Evolutionary conservation across 1,139 yeast genomes (phyloP).

Genomic region (Diutina scorzettiae): DNA sequence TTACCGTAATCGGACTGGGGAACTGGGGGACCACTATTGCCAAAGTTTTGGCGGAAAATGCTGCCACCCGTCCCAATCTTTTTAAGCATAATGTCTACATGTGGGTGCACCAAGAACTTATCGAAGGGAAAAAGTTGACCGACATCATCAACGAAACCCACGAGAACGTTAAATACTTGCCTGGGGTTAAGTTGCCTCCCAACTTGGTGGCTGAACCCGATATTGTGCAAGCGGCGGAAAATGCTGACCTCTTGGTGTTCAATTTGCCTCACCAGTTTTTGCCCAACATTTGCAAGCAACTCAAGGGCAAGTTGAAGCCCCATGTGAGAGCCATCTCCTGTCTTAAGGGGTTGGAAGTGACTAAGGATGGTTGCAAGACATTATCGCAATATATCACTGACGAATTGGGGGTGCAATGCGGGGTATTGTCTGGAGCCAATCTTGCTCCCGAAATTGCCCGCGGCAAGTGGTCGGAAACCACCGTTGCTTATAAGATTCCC

Average conservation of each 20-base stretch:
- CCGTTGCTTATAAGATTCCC: slow-evolving; percentile 77
- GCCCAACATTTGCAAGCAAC: slow-evolving; percentile 57
- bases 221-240: slow-evolving; percentile 56
- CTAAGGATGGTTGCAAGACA: slow-evolving; percentile 67
- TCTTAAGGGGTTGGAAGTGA: slow-evolving; percentile 83
- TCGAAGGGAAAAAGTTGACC: slow-evolving; percentile 63
- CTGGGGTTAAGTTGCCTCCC: slow-evolving; percentile 65
- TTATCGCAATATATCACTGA: slow-evolving; percentile 66
- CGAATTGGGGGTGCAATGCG: slow-evolving; percentile 75
- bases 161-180: slow-evolving; percentile 83
- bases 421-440: slow-evolving; percentile 91
- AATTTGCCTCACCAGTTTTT: slow-evolving; percentile 93
- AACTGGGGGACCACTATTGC: slow-evolving; percentile 96
- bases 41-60: slow-evolving; percentile 81
- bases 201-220: slow-evolving; percentile 82
- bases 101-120: slow-evolving; percentile 89
- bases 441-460: slow-evolving; percentile 90
- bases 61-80: slow-evolving; percentile 52
- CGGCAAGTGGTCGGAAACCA: slow-evolving; percentile 90
- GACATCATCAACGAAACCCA: slow-evolving; percentile 78
- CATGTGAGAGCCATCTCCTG: slow-evolving; percentile 80
- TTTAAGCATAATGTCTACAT: slow-evolving; percentile 64
- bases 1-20: slow-evolving; percentile 66
- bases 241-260: slow-evolving; percentile 74
- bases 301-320: slow-evolving; percentile 61